These are phyloP conservation scores for Tylopilus intermedius DNA, from an alignment of 768 basidiomycete genomes.

Conservation along the genomic window DNA sequence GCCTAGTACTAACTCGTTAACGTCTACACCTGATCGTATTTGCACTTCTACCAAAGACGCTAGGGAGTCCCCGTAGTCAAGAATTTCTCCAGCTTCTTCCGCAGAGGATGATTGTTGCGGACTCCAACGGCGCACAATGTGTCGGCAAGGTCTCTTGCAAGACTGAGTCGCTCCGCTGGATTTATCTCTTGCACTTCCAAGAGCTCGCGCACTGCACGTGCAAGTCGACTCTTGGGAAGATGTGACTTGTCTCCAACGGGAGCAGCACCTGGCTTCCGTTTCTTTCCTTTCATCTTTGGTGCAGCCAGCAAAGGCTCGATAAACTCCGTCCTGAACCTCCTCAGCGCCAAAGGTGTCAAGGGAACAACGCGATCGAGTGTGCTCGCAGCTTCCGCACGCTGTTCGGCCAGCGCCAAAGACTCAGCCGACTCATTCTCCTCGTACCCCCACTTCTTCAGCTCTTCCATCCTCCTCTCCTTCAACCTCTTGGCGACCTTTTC, in stretches of 20 bases:
- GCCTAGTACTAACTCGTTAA: neutral
- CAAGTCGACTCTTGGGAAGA: constrained; percentile 59
- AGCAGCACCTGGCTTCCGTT: constrained; percentile 47
- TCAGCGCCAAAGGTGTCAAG: constrained; percentile 58
- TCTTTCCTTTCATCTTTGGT: constrained; percentile 55
- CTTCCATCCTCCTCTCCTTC: constrained; percentile 54
- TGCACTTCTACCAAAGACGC: neutral
- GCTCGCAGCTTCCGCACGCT: constrained; percentile 72
- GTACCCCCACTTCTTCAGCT: constrained; percentile 71
- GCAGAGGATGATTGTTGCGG: constrained; percentile 58
- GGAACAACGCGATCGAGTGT: constrained; percentile 60
- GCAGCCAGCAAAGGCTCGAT: constrained; percentile 63
- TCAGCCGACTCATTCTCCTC: constrained; percentile 46
- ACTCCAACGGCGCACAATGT: constrained; percentile 52
- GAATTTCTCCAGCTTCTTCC: constrained; percentile 64
- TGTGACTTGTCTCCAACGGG: constrained; percentile 33
- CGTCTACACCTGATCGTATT: neutral
- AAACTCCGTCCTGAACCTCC: constrained; percentile 68
- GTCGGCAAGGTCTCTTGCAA: constrained; percentile 49
- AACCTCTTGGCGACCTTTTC: constrained; percentile 55
- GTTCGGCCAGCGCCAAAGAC: constrained; percentile 52
- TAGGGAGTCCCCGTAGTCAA: constrained; percentile 18
- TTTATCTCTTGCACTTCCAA: constrained; percentile 49
- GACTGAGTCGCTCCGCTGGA: constrained; percentile 40
- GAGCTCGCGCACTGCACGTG: constrained; percentile 61